Base-by-base conservation (phyloP, 2,329 filamentous ascomycete genomes). In the Gliomastix tumulicola region DNA sequence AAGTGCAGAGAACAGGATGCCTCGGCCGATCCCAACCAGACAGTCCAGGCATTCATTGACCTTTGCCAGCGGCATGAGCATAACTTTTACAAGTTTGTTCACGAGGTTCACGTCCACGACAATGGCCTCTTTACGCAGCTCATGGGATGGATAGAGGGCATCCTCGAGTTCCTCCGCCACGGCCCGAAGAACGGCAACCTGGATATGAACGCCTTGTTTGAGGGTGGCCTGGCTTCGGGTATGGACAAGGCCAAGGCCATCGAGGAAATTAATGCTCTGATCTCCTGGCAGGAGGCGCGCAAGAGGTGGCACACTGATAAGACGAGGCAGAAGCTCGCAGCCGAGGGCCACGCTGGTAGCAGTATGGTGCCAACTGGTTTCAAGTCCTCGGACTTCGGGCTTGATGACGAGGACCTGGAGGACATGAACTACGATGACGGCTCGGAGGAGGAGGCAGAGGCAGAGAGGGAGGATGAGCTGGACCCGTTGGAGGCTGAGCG, bases 271-370 rank as follows among this genome's bases (percentile, higher is more conserved):
- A 79, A 97, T 52, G 67, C 74, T 21, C 69, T 98, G 34, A 92
- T 98, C 48, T 72, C 82, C 33, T 98, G 92, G 92, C 92, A 98
- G 59, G 87, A 89, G 55, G 86, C 87, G 30, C 74, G 92, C 38
- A 97, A 98, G 72, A 90, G 90, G 64, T 98, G 92, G 92, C 92
- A 98, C 57, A 81, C 90, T 42, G 88, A 94, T 63, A 98, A 98
- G 71, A 98, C 92, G 8, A 71, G 89, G 37, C 92, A 97, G 66
- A 98, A 98, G 72, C 97, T 98, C 92, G 92, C 92, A 0, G 88
- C 88, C 3, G 88, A 90, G 51, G 69, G 69, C 6, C 66, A 68
- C 25, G 56, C 56, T 9, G 66, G 64, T 35, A 60, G 63, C 15
- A 68, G 69, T 19, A 59, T 72, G 39, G 59, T 65, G 36, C 70